Evolutionary conservation across 2,329 filamentous ascomycete species (phyloP).

Genomic region (Talaromyces rugulosus): DNA sequence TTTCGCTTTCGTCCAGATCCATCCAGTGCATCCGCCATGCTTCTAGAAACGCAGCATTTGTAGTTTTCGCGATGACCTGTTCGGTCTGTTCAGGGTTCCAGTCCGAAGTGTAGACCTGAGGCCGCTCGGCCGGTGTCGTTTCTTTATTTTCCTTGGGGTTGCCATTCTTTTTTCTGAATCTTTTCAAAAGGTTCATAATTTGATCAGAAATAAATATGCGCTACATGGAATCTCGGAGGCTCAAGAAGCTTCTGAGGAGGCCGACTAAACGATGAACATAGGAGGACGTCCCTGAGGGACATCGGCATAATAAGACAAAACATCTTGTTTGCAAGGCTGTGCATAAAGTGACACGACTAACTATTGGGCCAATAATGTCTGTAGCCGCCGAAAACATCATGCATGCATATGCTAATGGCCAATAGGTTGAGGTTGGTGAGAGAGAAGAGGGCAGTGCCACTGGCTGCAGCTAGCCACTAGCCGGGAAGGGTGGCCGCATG

Average conservation of each 20-base stretch:
- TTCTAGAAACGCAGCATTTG: conserved; percentile 12
- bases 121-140: not conserved
- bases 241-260: not conserved
- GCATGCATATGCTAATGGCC: not conserved
- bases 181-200: not conserved
- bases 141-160: not conserved
- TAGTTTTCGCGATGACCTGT: not conserved
- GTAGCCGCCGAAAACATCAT: not conserved
- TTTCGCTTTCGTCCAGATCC: conserved; percentile 8
- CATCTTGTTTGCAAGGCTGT: not conserved
- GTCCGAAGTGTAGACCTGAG: not conserved
- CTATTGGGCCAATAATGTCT: not conserved
- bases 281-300: not conserved
- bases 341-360: not conserved
- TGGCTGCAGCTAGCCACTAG: not conserved
- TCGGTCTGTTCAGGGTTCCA: not conserved
- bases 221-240: not conserved
- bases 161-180: conserved; percentile 6
- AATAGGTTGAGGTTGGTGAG: not conserved
- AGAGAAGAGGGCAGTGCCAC: not conserved
- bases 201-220: not conserved
- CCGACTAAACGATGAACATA: not conserved
- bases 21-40: conserved; percentile 12
- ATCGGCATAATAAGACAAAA: not conserved
- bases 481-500: no score